Percentiles rank a stretch among this genome's conserved stretches.
Evolutionary conservation across 306 rosid species (phyloP).

Genomic region (Sicyos baderoa): DNA sequence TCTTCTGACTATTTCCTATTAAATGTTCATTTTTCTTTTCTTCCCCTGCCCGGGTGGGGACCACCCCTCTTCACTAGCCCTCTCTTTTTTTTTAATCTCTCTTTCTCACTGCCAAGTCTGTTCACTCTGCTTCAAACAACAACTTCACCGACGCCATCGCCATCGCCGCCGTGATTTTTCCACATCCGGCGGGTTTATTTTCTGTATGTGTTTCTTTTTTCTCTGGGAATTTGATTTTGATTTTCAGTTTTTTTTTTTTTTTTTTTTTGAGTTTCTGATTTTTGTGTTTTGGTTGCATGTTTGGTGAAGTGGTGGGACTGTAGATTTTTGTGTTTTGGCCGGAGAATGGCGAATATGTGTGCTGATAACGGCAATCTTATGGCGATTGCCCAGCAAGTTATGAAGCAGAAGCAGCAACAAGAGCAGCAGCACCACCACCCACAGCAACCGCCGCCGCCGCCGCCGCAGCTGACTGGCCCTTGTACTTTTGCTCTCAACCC

Average conservation of each 20-base stretch:
- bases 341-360: constrained; percentile 85
- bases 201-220: background rate
- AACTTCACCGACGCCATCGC: background rate
- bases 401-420: constrained; percentile 81
- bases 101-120: background rate
- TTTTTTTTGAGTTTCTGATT: too few species aligned
- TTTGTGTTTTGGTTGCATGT: constrained; percentile 1
- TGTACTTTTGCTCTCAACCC: constrained; percentile 51
- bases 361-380: constrained; percentile 91
- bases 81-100: background rate
- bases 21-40: background rate
- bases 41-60: background rate
- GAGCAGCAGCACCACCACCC: constrained; percentile 60
- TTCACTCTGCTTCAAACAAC: background rate
- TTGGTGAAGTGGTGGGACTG: constrained; percentile 30
- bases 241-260: too few species aligned
- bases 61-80: constrained; percentile 1
- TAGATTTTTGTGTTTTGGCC: constrained; percentile 33
- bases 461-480: constrained; percentile 27
- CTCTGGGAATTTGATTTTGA: background rate
- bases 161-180: background rate
- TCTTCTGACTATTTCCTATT: background rate
- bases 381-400: constrained; percentile 99
- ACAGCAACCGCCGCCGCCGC: constrained; percentile 21
- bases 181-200: background rate